Base-by-base conservation (phyloP, 139 green algal species). In the Zygnema circumcarinatum region DNA sequence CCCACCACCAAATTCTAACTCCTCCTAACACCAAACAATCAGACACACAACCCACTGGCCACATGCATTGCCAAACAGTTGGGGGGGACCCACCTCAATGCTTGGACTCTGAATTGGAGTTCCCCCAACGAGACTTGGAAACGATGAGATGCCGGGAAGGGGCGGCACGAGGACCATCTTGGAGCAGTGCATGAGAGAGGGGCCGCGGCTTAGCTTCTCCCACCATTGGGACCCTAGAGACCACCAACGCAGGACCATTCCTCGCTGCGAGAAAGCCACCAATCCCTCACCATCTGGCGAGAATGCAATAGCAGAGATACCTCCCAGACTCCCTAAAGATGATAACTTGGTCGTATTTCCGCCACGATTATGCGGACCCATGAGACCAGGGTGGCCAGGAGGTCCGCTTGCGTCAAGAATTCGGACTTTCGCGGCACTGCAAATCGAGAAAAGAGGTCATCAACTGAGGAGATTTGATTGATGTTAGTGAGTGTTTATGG, bases 161-260 rank as follows among this genome's bases (percentile, higher is more conserved):
- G 75, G 83, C 3, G 83, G 83, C 25, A 88, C 38, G 33, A 88
- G 38, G 2, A 88, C 83, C 72, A 88, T 84, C 29, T 84, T 84
- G 40, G 36, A 80, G 39, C 83, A 88, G n/a, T 88, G 68, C 72
- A 84, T 53, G 54, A 41, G 35, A 38, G 52, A 39, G 2, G 31
- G 39, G 0, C 36, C 38, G 3, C 72, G 2, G 25, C 35, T 35
- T 29, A 84, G 16, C 31, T 88, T 88, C 67, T 83, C 72, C 83
- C 83, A 88, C 83, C 83, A 88, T 32, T 53, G 33, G 36, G 72
- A 54, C 25, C 69, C 72, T 22, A 88, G 75, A 20, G 69, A 84
- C 83, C 83, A 88, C 83, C 83, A 88, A 1, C 83, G 16, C 0
- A 88, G 38, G 0, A 83, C 72, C 25, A 83, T 41, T 1, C 72